A percentile compares a stretch with the other conserved stretches of the same genome.
Conservation (phyloP, 2,329 filamentous ascomycete genomes). For the Immersiporthe knoxdaviesiana region DNA sequence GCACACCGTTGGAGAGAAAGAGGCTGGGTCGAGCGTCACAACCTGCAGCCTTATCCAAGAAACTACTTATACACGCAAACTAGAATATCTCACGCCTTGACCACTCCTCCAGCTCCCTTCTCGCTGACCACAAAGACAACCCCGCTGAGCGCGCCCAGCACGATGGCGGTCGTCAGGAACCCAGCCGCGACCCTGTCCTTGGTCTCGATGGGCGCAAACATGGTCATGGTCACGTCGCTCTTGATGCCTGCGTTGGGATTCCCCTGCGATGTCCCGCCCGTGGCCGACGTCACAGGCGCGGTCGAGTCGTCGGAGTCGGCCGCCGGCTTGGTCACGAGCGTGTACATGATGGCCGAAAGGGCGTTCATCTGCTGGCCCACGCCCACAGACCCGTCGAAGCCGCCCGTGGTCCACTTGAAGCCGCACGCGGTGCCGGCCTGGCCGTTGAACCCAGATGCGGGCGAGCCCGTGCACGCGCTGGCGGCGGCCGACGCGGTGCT, state of each 20-base stretch:
- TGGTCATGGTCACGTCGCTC: constrained; percentile 33
- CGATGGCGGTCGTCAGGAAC: constrained; percentile 56
- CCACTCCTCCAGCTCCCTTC: constrained; percentile 2
- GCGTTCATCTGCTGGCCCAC: constrained; percentile 74
- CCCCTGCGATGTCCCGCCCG: constrained; percentile 63
- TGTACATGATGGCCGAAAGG: constrained; percentile 65
- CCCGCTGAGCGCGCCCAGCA: constrained; percentile 54
- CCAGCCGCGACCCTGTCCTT: constrained; percentile 60
- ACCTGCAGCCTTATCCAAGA: background rate
- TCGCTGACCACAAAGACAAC: constrained; percentile 52
- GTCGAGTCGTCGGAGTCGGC: constrained; percentile 33
- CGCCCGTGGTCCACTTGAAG: constrained; percentile 62
- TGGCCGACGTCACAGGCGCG: constrained; percentile 54
- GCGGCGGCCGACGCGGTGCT: constrained; percentile 58
- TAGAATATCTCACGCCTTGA: background rate
- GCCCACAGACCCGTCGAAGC: constrained; percentile 63
- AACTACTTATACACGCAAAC: no score
- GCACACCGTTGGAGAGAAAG: constrained; percentile 3
- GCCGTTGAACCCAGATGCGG: constrained; percentile 51
- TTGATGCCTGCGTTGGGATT: constrained; percentile 50
- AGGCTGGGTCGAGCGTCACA: background rate
- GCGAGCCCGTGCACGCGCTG: constrained; percentile 52
- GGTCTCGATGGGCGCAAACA: constrained; percentile 47
- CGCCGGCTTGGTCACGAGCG: constrained; percentile 48
- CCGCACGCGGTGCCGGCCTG: constrained; percentile 65